Base-by-base conservation (phyloP, 345 rosid species). In the Citrus unshiu region DNA sequence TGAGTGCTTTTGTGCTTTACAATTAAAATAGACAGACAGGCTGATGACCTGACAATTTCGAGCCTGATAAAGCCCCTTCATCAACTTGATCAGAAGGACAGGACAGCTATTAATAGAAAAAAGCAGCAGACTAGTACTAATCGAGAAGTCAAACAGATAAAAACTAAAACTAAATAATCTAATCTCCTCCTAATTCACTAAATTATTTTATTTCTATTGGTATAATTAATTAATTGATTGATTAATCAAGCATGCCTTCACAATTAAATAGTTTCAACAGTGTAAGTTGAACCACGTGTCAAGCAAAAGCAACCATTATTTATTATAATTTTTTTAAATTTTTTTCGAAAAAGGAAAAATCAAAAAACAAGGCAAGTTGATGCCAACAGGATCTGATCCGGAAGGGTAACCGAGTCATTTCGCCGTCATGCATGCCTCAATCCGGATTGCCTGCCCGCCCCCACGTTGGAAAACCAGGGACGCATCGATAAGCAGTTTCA, bases 381-480 rank as follows among this genome's bases (percentile, higher is more conserved):
- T 14, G 56, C 57, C 68, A 74, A 39, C 58, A 25, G 68, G 4
- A 70, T 49, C 2, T 1, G 10, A 27, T 25, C 7, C 1, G 16
- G 62, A 54, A 19, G 32, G 79, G 56, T 64, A 76, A 4, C 22
- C 9, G 4, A 0, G 73, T 76, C 46, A 67, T n/a, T 75, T 75
- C 27, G 6, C 7, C 25, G 4, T 13, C 51, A 46, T 46, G 51
- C 51, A 3, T 13, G 51, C 51, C 5, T 13, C 4, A 46, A 46
- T 13, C 51, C 51, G 1, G 2, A 2, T 25, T 27, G 27, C 21
- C 9, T 43, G 30, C n/a, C 62, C 5, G 37, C 24, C 18, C 76
- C 58, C 34, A 74, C 19, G 19, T 21, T 56, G 57, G 61, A 84
- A 77, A 83, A 85, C 86, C 77, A 27, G 83, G 87, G 89, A 82